Percentiles rank a stretch among this genome's conserved stretches.
These are phyloP conservation scores for Coleophoma cylindrospora DNA, from an alignment of 2,329 filamentous ascomycete species.

Conservation along the genomic window DNA sequence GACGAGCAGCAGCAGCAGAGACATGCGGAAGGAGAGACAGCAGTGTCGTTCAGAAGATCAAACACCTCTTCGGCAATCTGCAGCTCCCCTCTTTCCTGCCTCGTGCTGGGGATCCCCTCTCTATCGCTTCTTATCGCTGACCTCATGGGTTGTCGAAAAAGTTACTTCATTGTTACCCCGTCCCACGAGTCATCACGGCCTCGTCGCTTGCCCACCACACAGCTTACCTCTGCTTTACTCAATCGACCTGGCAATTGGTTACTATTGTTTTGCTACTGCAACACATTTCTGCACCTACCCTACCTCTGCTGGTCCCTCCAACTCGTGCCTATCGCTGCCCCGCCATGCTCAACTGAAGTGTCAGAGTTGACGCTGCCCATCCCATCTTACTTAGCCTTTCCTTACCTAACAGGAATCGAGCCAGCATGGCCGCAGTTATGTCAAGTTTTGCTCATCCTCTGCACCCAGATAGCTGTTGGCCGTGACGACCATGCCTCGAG, in stretches of 20 bases:
- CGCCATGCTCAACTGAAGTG: constrained; percentile 3
- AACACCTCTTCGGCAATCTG: background rate
- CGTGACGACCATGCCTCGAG: background rate
- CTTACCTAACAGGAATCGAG: constrained; percentile 10
- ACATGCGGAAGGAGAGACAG: background rate
- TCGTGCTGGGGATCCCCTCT: background rate
- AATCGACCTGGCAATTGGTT: background rate
- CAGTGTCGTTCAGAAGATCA: background rate
- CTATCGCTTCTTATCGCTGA: background rate
- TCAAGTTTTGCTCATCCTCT: background rate
- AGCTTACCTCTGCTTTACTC: background rate
- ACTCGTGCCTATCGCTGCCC: constrained; percentile 8
- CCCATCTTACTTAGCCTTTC: constrained; percentile 1
- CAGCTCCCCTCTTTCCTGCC: too few species aligned
- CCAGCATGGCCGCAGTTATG: background rate
- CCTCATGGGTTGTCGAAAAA: background rate
- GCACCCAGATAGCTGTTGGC: background rate
- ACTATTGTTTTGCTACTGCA: background rate
- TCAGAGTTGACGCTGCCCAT: background rate
- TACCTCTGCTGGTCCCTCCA: background rate
- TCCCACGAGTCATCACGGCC: background rate
- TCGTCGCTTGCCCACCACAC: too few species aligned
- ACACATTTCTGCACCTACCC: background rate
- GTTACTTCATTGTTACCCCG: background rate
- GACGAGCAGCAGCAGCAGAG: background rate